These are phyloP conservation scores for Ulota crispa DNA, from an alignment of 225 moss, liverwort and hornwort species.

Conservation along the genomic window DNA sequence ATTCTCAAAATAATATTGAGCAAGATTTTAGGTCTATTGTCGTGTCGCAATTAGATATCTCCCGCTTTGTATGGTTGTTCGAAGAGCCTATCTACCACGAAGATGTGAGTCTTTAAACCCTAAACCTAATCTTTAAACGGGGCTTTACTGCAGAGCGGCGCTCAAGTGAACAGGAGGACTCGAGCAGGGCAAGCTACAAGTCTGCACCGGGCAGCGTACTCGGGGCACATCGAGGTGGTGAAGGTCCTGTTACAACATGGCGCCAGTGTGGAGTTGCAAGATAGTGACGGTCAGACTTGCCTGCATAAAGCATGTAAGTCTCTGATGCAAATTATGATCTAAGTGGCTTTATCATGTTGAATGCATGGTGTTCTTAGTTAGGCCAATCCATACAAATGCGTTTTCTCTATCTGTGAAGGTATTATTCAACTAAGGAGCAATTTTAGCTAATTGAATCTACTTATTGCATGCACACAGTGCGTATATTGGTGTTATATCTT, in stretches of 20 bases:
- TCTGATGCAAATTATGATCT: not conserved
- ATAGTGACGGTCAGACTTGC: conserved; percentile 64
- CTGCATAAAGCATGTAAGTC: conserved; percentile 66
- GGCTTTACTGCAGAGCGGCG: conserved; percentile 51
- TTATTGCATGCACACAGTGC: not conserved
- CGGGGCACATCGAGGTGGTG: conserved; percentile 63
- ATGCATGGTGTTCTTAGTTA: not conserved
- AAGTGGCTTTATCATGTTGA: not conserved
- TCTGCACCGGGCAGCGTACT: conserved; percentile 67
- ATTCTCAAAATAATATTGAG: not conserved
- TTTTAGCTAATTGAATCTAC: not conserved
- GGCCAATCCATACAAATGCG: not conserved
- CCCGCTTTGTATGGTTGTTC: not conserved
- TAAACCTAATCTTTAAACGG: not conserved
- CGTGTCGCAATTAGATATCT: not conserved
- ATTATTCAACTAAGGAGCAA: not conserved
- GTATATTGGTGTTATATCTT: not conserved
- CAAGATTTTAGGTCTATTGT: not conserved
- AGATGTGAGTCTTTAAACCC: not conserved
- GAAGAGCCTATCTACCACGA: not conserved
- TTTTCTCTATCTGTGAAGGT: conserved; percentile 3
- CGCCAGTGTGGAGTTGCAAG: conserved; percentile 56
- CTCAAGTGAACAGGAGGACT: conserved; percentile 56
- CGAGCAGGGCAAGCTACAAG: conserved; percentile 70
- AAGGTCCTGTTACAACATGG: conserved; percentile 55